A percentile compares a stretch with the other conserved stretches of the same genome.
Conservation (phyloP, 2,329 filamentous ascomycete species). For the Fusarium lyarnte region DNA sequence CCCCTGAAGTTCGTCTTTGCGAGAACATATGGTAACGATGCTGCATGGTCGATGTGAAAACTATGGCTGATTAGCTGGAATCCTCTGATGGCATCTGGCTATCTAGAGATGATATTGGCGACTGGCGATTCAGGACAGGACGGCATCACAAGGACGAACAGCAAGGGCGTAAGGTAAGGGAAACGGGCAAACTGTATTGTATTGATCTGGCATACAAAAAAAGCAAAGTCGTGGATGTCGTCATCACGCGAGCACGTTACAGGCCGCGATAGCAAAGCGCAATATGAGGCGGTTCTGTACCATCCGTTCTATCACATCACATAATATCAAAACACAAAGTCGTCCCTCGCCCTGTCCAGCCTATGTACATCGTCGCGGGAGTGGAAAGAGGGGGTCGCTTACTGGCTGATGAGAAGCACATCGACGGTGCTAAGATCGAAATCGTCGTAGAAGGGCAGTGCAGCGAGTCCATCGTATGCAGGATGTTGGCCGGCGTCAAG, state of each 20-base stretch:
- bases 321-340: constrained; percentile 36
- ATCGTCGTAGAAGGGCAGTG: constrained; percentile 96
- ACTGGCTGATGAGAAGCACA: constrained; percentile 98
- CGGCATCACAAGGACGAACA: constrained; percentile 43
- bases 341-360: constrained; percentile 45
- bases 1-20: constrained; percentile 98
- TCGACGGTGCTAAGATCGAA: constrained; percentile 98
- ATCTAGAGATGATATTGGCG: constrained; percentile 14
- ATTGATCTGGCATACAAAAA: constrained; percentile 51
- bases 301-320: constrained; percentile 41
- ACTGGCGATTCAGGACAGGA: constrained; percentile 36
- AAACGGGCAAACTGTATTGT: constrained; percentile 48
- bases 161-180: constrained; percentile 36
- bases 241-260: constrained; percentile 40
- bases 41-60: constrained; percentile 99
- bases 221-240: constrained; percentile 39
- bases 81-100: constrained; percentile 20
- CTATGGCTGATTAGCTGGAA: constrained; percentile 58
- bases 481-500: constrained; percentile 98
- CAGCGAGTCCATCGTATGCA: constrained; percentile 92
- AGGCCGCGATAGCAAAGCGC: constrained; percentile 8
- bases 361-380: constrained; percentile 37
- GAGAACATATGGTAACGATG: constrained; percentile 95
- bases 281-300: neutral
- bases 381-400: constrained; percentile 60